Evolutionary conservation across 805 yeast species (phyloP), one percentile per base, ranked within the genome.

Genomic region (Yamadazyma tumulicola): DNA sequence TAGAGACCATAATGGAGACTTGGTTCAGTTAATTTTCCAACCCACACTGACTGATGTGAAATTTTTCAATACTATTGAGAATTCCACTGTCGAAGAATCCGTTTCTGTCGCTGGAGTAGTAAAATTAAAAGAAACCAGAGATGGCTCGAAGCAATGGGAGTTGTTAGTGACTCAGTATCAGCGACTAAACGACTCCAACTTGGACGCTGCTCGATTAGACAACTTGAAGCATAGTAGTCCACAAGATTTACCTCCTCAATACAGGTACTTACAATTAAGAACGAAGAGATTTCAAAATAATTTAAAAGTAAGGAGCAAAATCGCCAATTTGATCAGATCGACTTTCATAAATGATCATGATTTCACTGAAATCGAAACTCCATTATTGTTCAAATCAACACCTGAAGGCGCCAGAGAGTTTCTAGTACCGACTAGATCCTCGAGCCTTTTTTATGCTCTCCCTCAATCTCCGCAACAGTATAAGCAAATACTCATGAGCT

Each of bases 391-490:
- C 69, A 89, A 93, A 52, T 85, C 96, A 1, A 93, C 98, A 0
- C 98, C 98, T 0, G 98, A 93, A 58, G 98, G 98, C 11, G 98
- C 98, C 1, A 70, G 95, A 24, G 99, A 93, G 59, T 93, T 91
- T 55, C 59, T 93, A 31, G 97, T 93, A 0, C 98, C 98, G 1
- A 86, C 97, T 0, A 71, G 97, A 45, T 62, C 72, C 11, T 53
- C 62, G 1, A 61, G 67, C 18, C 51, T 59, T 13, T 83, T 85
- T 57, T 93, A 91, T 55, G 97, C 98, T 0, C 67, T 93, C 19
- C 97, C 97, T 0, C 99, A 93, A 57, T 86, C 96, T 11, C 99
- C 98, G 0, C 99, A 93, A 55, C 98, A 93, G 54, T 93, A 91
- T 54, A 93, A 93, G 54, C 98, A 93, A 59, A 66, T 93, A 26